phyloP scores from a whole-genome alignment of 495 filamentous ascomycete species.

The Acidiella bohemica region DNA sequence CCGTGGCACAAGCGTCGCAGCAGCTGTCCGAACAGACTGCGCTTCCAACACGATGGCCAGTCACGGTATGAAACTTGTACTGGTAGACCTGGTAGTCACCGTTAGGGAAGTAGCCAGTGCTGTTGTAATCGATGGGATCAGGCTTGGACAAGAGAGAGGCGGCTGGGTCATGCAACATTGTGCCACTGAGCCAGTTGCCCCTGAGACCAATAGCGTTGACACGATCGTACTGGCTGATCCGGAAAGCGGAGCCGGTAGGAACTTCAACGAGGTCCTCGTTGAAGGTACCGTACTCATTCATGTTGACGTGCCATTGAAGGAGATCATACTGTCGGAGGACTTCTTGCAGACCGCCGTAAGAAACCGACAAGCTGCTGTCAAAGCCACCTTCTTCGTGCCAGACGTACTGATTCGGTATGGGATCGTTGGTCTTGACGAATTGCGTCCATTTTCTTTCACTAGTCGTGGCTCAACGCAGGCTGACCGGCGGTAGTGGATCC shows the following conservation, averaged over 20 bases:
- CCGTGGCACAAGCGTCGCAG: constrained; percentile 30
- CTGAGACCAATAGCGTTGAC: constrained; percentile 29
- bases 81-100: constrained; percentile 34
- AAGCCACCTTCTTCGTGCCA: constrained; percentile 25
- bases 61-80: constrained; percentile 34
- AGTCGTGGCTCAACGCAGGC: constrained; percentile 19
- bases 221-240: constrained; percentile 31
- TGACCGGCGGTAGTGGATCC: constrained; percentile 24
- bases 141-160: constrained; percentile 27
- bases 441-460: constrained; percentile 27
- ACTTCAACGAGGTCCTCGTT: constrained; percentile 32
- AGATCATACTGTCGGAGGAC: constrained; percentile 24
- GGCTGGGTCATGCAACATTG: constrained; percentile 30
- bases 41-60: constrained; percentile 27
- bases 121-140: constrained; percentile 17
- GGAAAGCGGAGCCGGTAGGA: constrained; percentile 31
- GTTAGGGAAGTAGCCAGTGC: constrained; percentile 24
- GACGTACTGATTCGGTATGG: constrained; percentile 30
- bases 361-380: constrained; percentile 23
- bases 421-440: constrained; percentile 21
- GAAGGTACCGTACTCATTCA: constrained; percentile 33
- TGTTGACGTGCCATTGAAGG: constrained; percentile 28
- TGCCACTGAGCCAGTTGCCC: constrained; percentile 31
- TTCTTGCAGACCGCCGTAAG: not conserved
- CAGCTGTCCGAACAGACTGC: constrained; percentile 22